Conservation (phyloP, 805 yeast species). For the Teunomyces cretensis region DNA sequence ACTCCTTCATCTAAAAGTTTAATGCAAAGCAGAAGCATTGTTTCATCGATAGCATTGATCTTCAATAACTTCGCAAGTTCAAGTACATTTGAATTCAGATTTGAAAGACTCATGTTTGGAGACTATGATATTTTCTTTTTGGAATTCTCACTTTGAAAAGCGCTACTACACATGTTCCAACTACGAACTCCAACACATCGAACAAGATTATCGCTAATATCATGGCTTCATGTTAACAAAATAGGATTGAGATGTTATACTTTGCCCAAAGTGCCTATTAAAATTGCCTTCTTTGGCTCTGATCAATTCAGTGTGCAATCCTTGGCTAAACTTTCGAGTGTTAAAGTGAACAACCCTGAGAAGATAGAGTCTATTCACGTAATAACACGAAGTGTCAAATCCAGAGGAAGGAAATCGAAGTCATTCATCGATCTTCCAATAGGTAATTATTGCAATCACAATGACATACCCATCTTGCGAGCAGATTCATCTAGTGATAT, state of each 20-base stretch:
- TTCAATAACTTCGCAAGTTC: conserved; percentile 27
- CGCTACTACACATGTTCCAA: neutral
- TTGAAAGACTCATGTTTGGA: conserved; percentile 5
- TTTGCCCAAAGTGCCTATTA: conserved; percentile 3
- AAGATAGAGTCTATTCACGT: conserved; percentile 50
- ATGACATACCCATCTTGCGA: conserved; percentile 31
- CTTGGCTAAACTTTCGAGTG: conserved; percentile 38
- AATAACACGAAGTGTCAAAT: conserved; percentile 63
- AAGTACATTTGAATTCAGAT: conserved; percentile 9
- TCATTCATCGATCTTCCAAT: conserved; percentile 54
- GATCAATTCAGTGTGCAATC: conserved; percentile 67
- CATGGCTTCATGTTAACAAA: neutral
- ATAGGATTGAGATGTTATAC: neutral
- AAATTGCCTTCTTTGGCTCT: conserved; percentile 74
- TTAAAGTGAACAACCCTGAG: conserved; percentile 11
- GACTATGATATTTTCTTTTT: conserved; percentile 3
- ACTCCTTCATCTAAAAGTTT: conserved; percentile 36
- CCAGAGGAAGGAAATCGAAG: conserved; percentile 57
- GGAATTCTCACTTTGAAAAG: too few species aligned
- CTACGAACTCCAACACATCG: neutral
- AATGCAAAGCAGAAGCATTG: conserved; percentile 31
- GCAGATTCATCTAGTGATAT: conserved; percentile 53
- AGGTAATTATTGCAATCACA: conserved; percentile 23
- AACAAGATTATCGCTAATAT: neutral
- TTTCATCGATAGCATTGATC: conserved; percentile 23